A percentile compares a stretch with the other conserved stretches of the same genome.
phyloP scores from a whole-genome alignment of 495 filamentous ascomycete species.

The Immersiella caudata region DNA sequence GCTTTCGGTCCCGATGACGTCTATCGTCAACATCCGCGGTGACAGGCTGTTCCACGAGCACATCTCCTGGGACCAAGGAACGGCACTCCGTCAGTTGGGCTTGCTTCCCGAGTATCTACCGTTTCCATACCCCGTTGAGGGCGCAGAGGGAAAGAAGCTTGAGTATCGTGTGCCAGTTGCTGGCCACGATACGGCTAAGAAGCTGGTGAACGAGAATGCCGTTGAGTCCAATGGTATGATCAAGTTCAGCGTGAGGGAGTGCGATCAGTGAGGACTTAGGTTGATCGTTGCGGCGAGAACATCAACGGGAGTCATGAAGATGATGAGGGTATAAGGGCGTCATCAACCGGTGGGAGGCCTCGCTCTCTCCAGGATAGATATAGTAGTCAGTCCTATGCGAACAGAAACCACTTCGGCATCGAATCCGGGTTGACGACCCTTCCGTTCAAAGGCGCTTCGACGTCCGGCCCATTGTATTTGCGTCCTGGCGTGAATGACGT shows the following conservation, averaged over 20 bases:
- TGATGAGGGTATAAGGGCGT: too few relatives aligned
- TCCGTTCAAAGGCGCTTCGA: too few relatives aligned
- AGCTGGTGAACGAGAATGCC: constrained; percentile 64
- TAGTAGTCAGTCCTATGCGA: too few relatives aligned
- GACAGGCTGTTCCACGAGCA: constrained; percentile 80
- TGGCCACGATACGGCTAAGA: constrained; percentile 65
- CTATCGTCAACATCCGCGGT: constrained; percentile 73
- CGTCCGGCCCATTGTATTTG: too few relatives aligned
- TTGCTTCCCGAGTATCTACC: constrained; percentile 64
- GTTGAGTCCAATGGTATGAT: constrained; percentile 69
- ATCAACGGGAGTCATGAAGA: too few relatives aligned
- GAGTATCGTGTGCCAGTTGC: constrained; percentile 71
- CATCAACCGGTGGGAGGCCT: too few relatives aligned
- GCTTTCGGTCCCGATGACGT: constrained; percentile 72
- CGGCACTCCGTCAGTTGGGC: constrained; percentile 75
- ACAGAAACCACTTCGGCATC: too few relatives aligned
- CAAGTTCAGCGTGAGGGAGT: constrained; percentile 34
- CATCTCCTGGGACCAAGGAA: constrained; percentile 87
- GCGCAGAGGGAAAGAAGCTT: constrained; percentile 47
- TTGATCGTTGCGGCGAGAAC: too few relatives aligned
- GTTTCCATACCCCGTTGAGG: constrained; percentile 57
- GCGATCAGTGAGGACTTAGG: neutral
- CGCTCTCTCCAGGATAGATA: too few relatives aligned
- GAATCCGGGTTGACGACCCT: too few relatives aligned
- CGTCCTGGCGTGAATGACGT: too few relatives aligned